These are phyloP conservation scores for Phyllachora maydis DNA, from an alignment of 2,329 filamentous ascomycete species.

Conservation along the genomic window DNA sequence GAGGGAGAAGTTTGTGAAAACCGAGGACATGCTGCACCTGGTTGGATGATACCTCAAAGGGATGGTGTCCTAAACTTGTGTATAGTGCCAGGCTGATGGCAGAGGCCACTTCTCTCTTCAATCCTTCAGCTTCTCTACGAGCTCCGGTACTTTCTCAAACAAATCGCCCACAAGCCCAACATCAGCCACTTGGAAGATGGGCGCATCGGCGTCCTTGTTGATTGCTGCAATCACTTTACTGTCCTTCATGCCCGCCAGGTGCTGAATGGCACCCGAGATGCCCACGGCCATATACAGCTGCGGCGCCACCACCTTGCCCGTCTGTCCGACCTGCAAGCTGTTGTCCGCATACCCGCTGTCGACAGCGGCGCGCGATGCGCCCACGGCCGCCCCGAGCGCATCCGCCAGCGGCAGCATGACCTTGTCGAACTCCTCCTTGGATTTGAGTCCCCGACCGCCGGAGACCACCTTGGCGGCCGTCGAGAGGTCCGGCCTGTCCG, in stretches of 20 bases:
- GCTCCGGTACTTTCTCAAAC: slow-evolving; percentile 86
- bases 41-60: too few relatives aligned
- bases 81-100: background rate
- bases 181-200: slow-evolving; percentile 96
- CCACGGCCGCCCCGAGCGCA: slow-evolving; percentile 82
- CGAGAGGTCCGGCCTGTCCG: slow-evolving; percentile 78
- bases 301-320: slow-evolving; percentile 93
- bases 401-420: slow-evolving; percentile 87
- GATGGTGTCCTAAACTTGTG: background rate
- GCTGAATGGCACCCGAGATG: slow-evolving; percentile 94
- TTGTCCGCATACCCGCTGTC: slow-evolving; percentile 98
- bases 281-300: slow-evolving; percentile 89
- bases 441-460: slow-evolving; percentile 86
- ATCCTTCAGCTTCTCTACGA: slow-evolving; percentile 82
- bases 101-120: background rate
- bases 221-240: slow-evolving; percentile 98
- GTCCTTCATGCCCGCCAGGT: slow-evolving; percentile 98
- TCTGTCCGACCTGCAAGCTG: slow-evolving; percentile 94
- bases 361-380: slow-evolving; percentile 83
- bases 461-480: slow-evolving; percentile 84
- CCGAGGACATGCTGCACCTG: slow-evolving; percentile 37
- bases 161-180: slow-evolving; percentile 89
- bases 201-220: slow-evolving; percentile 93
- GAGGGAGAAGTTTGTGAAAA: slow-evolving; percentile 47
- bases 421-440: slow-evolving; percentile 90